Percentiles rank a stretch among this genome's conserved stretches.
These are phyloP conservation scores for Rutstroemia sp. DNA, from an alignment of 2,329 filamentous ascomycete species.

Conservation along the genomic window DNA sequence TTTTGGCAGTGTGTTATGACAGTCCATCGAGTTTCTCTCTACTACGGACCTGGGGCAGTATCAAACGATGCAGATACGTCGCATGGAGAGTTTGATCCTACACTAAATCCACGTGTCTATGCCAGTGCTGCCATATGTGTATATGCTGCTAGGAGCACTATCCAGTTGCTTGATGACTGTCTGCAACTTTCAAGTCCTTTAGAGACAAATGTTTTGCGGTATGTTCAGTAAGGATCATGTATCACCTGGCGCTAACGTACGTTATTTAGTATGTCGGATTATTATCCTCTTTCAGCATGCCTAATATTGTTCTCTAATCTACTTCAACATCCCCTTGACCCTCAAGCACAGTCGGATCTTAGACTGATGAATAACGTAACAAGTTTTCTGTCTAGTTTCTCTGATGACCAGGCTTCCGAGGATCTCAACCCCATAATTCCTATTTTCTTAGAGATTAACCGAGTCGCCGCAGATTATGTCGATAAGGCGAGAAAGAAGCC, in stretches of 20 bases:
- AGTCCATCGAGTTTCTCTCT: conserved; percentile 17
- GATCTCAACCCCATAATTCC: background rate
- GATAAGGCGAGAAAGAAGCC: background rate
- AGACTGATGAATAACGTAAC: conserved; percentile 76
- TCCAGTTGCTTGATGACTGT: conserved; percentile 14
- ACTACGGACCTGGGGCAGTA: conserved; percentile 13
- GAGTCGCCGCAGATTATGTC: background rate
- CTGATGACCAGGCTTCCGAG: background rate
- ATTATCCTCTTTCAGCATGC: conserved; percentile 87
- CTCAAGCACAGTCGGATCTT: conserved; percentile 74
- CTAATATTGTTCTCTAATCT: conserved; percentile 94
- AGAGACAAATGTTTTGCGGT: conserved; percentile 12
- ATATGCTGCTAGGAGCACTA: conserved; percentile 17
- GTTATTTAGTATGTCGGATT: conserved; percentile 32
- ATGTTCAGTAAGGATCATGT: conserved; percentile 6
- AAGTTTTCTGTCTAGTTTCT: conserved; percentile 8
- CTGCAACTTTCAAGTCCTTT: conserved; percentile 13
- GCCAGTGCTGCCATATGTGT: conserved; percentile 18
- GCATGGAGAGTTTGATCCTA: conserved; percentile 4
- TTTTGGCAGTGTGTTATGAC: conserved; percentile 20
- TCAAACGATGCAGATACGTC: conserved; percentile 4
- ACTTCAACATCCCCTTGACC: conserved; percentile 83
- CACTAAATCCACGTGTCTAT: conserved; percentile 17
- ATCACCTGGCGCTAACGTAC: background rate
- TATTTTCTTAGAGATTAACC: conserved; percentile 1